phyloP scores from a whole-genome alignment of 225 moss, liverwort and hornwort genomes.

The Sphagnum contortum region DNA sequence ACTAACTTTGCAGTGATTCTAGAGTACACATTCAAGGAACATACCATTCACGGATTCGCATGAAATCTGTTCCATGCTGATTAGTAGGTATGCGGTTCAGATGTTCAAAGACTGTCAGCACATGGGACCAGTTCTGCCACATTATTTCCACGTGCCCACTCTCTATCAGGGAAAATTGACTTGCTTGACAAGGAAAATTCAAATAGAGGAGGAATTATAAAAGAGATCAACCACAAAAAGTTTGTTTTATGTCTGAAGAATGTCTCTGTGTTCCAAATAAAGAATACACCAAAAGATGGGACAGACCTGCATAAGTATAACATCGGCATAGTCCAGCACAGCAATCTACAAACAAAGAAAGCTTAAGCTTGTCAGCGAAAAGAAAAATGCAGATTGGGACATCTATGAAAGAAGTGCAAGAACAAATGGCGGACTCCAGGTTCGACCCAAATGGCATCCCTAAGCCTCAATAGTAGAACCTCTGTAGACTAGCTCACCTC shows the following conservation, averaged over 20 bases:
- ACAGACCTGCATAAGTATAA: constrained; percentile 85
- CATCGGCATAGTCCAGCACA: constrained; percentile 76
- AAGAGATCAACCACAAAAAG: neutral
- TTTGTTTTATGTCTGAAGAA: no score
- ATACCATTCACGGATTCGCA: constrained; percentile 95
- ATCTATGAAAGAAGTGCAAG: no score
- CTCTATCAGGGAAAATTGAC: no score
- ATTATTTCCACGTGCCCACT: no score
- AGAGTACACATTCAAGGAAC: neutral
- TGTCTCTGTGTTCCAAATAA: no score
- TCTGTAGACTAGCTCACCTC: constrained; percentile 37
- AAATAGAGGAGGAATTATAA: neutral
- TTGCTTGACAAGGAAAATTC: neutral
- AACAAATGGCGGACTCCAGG: no score
- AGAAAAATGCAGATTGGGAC: no score
- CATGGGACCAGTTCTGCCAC: constrained; percentile 92
- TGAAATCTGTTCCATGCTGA: constrained; percentile 94
- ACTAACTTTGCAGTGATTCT: no score
- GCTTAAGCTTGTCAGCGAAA: neutral
- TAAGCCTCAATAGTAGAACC: neutral
- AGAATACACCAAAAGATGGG: neutral
- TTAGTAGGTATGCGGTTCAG: constrained; percentile 73
- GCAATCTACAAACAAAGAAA: constrained; percentile 46
- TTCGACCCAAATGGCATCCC: no score
- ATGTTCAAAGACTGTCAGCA: constrained; percentile 76